Conservation (phyloP, 345 rosid species). For the Geranium brycei region DNA sequence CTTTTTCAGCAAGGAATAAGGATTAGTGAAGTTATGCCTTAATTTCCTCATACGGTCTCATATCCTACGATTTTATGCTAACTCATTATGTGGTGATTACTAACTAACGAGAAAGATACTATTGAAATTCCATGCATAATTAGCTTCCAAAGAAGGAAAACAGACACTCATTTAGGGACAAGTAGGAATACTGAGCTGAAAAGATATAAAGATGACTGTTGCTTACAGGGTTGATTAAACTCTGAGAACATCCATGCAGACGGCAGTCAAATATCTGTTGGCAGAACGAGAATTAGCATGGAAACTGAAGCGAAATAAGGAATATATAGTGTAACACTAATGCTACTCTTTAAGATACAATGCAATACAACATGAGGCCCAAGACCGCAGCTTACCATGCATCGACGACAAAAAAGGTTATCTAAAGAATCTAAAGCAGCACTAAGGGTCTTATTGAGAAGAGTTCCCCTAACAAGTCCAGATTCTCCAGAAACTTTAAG, state of each 20-base stretch:
- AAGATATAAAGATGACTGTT: conserved; percentile 5
- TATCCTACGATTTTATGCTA: too few relatives aligned
- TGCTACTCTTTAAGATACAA: neutral
- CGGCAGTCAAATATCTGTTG: conserved; percentile 94
- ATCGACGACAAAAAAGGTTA: conserved; percentile 96
- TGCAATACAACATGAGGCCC: conserved; percentile 7
- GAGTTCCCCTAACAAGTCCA: conserved; percentile 41
- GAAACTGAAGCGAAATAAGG: conserved; percentile 6
- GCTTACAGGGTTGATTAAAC: conserved; percentile 73
- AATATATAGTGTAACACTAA: neutral
- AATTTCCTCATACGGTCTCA: neutral
- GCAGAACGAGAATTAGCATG: conserved; percentile 13
- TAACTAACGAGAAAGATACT: too few relatives aligned
- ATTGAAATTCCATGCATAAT: too few relatives aligned
- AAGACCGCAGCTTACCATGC: conserved; percentile 47
- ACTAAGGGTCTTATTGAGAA: conserved; percentile 64
- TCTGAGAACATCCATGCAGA: conserved; percentile 96
- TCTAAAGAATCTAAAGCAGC: conserved; percentile 97
- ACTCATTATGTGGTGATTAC: too few relatives aligned
- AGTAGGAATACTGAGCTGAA: neutral
- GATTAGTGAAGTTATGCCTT: neutral
- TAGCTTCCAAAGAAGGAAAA: too few relatives aligned
- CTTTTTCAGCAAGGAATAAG: too few relatives aligned
- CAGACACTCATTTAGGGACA: too few relatives aligned
- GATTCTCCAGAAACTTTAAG: conserved; percentile 29